Percentiles rank a stretch among this genome's conserved stretches.
Evolutionary conservation across 257 asterid species (phyloP).

Genomic region (Linderniella brevidens): DNA sequence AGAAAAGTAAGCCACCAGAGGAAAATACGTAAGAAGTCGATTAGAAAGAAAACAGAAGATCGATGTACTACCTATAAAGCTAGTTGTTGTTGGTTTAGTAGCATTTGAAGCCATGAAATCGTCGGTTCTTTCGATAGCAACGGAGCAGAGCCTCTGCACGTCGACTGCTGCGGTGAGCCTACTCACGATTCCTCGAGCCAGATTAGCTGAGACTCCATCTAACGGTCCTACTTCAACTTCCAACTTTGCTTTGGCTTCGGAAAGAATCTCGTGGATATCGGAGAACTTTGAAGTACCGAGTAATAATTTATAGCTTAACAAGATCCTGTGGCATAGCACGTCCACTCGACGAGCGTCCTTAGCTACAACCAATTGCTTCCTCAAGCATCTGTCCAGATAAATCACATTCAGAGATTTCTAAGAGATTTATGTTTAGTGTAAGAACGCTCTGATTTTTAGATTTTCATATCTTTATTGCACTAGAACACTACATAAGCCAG

Average conservation of each 20-base stretch:
- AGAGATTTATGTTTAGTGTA: too few relatives aligned
- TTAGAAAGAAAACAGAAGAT: conserved; percentile 9
- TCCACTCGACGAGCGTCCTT: conserved; percentile 91
- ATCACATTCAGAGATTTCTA: not conserved
- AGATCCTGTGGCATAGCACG: conserved; percentile 57
- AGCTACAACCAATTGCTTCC: conserved; percentile 65
- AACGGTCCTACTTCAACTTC: conserved; percentile 84
- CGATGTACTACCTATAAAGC: conserved; percentile 26
- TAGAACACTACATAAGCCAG: not conserved
- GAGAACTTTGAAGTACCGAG: conserved; percentile 62
- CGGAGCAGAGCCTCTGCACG: conserved; percentile 64
- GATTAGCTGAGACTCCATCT: conserved; percentile 67
- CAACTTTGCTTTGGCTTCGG: conserved; percentile 61
- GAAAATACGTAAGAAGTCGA: conserved; percentile 7
- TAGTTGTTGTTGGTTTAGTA: conserved; percentile 16
- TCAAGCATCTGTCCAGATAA: conserved; percentile 53
- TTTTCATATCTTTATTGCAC: not conserved
- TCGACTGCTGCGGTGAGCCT: conserved; percentile 68
- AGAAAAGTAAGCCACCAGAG: conserved; percentile 8
- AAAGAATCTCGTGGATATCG: conserved; percentile 62
- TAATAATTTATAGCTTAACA: conserved; percentile 65
- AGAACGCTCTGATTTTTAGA: not conserved
- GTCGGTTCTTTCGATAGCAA: conserved; percentile 67
- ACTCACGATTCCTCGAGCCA: conserved; percentile 88
- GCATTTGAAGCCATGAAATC: conserved; percentile 37